Conservation (phyloP, 2,329 filamentous ascomycete genomes). For the Trichoderma citrinoviride region DNA sequence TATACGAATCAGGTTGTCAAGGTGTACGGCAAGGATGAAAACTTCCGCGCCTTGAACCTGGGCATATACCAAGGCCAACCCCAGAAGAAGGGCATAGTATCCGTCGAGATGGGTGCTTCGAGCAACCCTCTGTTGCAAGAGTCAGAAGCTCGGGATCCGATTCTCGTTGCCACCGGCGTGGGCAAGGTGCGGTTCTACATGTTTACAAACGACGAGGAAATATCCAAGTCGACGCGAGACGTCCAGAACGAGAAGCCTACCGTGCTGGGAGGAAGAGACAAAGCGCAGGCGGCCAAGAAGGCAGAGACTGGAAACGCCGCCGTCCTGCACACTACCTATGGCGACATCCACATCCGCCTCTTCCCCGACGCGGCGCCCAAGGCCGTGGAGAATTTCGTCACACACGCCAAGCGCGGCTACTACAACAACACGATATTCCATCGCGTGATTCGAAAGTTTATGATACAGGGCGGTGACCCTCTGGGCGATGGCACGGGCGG, state of each 20-base stretch:
- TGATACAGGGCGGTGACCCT: conserved; percentile 97
- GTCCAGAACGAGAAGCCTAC: conserved; percentile 93
- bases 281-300: conserved; percentile 52
- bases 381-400: conserved; percentile 95
- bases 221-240: conserved; percentile 81
- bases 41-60: conserved; percentile 78
- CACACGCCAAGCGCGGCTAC: conserved; percentile 83
- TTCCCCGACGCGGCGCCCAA: conserved; percentile 93
- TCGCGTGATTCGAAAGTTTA: conserved; percentile 94
- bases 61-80: conserved; percentile 92
- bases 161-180: conserved; percentile 78
- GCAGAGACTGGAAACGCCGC: conserved; percentile 75
- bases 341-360: conserved; percentile 89
- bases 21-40: conserved; percentile 86
- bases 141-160: conserved; percentile 85
- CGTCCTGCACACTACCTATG: conserved; percentile 85
- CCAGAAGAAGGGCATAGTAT: conserved; percentile 88
- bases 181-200: conserved; percentile 95
- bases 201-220: conserved; percentile 87
- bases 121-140: conserved; percentile 90
- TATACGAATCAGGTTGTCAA: conserved; percentile 90
- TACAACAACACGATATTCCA: conserved; percentile 99
- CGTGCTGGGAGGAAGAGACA: conserved; percentile 54
- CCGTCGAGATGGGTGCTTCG: conserved; percentile 95
- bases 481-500: conserved; percentile 89